Percentiles rank a stretch among this genome's conserved stretches.
phyloP scores from a whole-genome alignment of 257 asterid species.

The Eucommia ulmoides region DNA sequence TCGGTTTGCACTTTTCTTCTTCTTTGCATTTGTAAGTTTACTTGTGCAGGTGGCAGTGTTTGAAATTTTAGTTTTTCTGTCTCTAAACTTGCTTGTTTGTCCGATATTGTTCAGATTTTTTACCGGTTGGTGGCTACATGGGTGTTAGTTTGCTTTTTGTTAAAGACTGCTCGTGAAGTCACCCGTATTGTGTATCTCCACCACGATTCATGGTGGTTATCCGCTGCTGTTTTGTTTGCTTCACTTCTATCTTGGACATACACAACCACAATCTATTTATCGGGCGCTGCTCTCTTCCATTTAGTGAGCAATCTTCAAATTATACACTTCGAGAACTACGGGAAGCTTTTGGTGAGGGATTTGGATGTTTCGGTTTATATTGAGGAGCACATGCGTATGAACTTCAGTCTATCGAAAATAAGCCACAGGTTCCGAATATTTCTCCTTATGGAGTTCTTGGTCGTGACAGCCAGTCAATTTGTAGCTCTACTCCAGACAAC shows the following conservation, averaged over 20 bases:
- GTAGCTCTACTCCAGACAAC: conserved; percentile 62
- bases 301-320: conserved; percentile 72
- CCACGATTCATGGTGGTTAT: conserved; percentile 60
- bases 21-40: no score
- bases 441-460: conserved; percentile 59
- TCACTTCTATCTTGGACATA: conserved; percentile 57
- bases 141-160: conserved; percentile 49
- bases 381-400: conserved; percentile 66
- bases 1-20: no score
- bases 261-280: conserved; percentile 35
- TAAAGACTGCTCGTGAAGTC: conserved; percentile 61
- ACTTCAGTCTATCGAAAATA: conserved; percentile 60
- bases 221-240: conserved; percentile 35
- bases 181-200: conserved; percentile 42
- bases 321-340: conserved; percentile 71
- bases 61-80: no score
- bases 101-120: no score
- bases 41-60: no score
- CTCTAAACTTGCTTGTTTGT: no score
- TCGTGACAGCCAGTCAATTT: conserved; percentile 63
- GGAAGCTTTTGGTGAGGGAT: conserved; percentile 64
- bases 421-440: conserved; percentile 84
- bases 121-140: conserved; percentile 40
- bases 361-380: conserved; percentile 35
- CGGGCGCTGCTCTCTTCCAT: conserved; percentile 53